These are phyloP conservation scores for Choanephora cucurbitarum DNA, from an alignment of 371 early-diverging fungal genomes.

Conservation along the genomic window DNA sequence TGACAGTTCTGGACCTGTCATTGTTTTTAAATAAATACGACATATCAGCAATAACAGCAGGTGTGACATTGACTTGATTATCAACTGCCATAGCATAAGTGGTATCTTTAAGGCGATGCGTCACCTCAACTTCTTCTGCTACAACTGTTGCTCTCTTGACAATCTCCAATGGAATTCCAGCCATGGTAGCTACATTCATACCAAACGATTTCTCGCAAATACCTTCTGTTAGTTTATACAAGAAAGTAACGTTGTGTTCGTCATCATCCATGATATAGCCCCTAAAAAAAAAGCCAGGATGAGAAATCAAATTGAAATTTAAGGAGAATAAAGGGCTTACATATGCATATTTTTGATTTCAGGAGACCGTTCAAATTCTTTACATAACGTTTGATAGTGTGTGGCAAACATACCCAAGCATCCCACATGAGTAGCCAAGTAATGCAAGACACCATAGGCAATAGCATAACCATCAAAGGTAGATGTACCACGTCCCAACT, in stretches of 20 bases:
- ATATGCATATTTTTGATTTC: constrained; percentile 68
- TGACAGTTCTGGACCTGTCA: not conserved
- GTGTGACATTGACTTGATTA: constrained; percentile 6
- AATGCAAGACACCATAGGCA: constrained; percentile 92
- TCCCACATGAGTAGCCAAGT: constrained; percentile 80
- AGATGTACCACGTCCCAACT: constrained; percentile 98
- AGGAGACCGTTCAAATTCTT: constrained; percentile 73
- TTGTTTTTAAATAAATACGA: constrained; percentile 9
- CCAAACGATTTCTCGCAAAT: constrained; percentile 84
- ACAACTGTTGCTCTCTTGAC: constrained; percentile 67
- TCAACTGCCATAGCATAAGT: constrained; percentile 18
- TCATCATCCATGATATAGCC: constrained; percentile 83
- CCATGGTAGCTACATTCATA: constrained; percentile 96
- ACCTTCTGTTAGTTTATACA: constrained; percentile 91
- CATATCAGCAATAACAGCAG: constrained; percentile 23
- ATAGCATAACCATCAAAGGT: constrained; percentile 99
- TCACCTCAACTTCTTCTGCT: constrained; percentile 73
- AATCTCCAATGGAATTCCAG: constrained; percentile 79
- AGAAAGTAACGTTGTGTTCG: constrained; percentile 90
- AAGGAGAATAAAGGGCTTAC: constrained; percentile 30
- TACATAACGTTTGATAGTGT: constrained; percentile 95
- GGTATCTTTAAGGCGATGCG: constrained; percentile 41
- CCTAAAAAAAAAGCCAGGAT: constrained; percentile 50
- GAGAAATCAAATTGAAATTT: constrained; percentile 39
- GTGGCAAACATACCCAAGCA: constrained; percentile 97